Conservation (phyloP, 2,329 filamentous ascomycete genomes). For the Escovopsis sp. region DNA sequence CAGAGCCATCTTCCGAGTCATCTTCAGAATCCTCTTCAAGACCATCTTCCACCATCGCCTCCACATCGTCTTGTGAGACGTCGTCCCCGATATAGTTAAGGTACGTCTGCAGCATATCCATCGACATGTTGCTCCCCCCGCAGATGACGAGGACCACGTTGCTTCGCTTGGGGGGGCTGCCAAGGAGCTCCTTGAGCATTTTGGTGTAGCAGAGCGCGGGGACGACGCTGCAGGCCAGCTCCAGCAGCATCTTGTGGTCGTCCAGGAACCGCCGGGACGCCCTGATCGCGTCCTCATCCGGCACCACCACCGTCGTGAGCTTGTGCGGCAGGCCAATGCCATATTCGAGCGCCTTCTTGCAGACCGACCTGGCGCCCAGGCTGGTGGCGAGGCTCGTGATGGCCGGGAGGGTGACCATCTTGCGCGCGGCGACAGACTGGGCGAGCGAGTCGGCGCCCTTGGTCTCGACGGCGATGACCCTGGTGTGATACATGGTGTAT, state of each 20-base stretch:
- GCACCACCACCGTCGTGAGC: constrained; percentile 13
- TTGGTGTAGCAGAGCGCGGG: constrained; percentile 15
- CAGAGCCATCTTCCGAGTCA: no score
- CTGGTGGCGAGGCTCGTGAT: constrained; percentile 61
- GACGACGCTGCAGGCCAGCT: constrained; percentile 15
- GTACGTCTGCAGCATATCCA: constrained; percentile 14
- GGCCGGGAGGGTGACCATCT: constrained; percentile 44
- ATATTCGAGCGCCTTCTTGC: constrained; percentile 25
- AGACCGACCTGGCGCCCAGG: constrained; percentile 53
- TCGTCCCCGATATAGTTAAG: not conserved
- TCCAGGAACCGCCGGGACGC: constrained; percentile 14
- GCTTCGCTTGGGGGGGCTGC: constrained; percentile 10
- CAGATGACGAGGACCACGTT: constrained; percentile 17
- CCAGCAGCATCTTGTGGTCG: constrained; percentile 16
- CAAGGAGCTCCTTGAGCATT: constrained; percentile 10
- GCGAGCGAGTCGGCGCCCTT: constrained; percentile 51
- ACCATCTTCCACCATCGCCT: not conserved
- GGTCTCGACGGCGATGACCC: constrained; percentile 58
- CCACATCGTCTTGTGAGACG: not conserved
- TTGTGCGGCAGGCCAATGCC: constrained; percentile 11
- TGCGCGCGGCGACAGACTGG: constrained; percentile 34
- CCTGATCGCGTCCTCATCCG: constrained; percentile 13
- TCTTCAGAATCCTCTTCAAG: no score
- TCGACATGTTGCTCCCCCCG: constrained; percentile 18
- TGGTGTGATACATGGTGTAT: constrained; percentile 15